Base-by-base conservation (phyloP, 176 grass and related monocot species). In the Thalia dealbata region DNA sequence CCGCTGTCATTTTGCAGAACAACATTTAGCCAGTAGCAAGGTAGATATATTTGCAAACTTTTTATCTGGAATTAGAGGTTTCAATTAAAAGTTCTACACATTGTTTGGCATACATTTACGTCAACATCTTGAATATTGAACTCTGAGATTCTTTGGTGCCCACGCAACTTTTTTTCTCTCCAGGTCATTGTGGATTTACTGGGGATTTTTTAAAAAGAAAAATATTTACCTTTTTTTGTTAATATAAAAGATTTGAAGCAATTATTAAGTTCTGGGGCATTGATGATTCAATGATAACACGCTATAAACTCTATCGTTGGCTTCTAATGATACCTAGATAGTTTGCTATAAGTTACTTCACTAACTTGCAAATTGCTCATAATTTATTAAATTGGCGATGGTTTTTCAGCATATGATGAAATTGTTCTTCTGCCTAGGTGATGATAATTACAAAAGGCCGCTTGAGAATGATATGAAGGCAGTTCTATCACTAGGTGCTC, bases 381-480 rank as follows among this genome's bases (percentile, higher is more conserved):
- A n/a, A n/a, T n/a, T n/a, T n/a, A n/a, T n/a, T n/a, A n/a, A 15
- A 8, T 63, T 63, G 10, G 18, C 19, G 22, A n/a, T 16, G 19
- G 19, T n/a, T 10, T 58, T 58, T 58, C 24, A 58, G 6, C 7
- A 58, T n/a, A 14, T 58, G 54, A 58, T 58, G 5, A 6, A 58
- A 58, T 58, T 23, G 54, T 70, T 70, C 2, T 5, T 7, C 25
- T 4, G 12, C 67, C 14, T 32, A 99, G 95, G 83, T 73, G 81
- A 76, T 69, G 75, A 72, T 8, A 46, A 71, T 79, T 85, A 93
- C 67, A 64, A 63, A 3, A 86, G 88, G 61, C 75, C 69, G 45
- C 83, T 82, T 77, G 85, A 90, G 61, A 73, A 78, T 75, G 84
- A 86, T 71, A 82, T 86, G 79, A 93, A 84, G 78, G 91, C 95